Conservation (phyloP, 345 rosid genomes). For the Salix purpurea region DNA sequence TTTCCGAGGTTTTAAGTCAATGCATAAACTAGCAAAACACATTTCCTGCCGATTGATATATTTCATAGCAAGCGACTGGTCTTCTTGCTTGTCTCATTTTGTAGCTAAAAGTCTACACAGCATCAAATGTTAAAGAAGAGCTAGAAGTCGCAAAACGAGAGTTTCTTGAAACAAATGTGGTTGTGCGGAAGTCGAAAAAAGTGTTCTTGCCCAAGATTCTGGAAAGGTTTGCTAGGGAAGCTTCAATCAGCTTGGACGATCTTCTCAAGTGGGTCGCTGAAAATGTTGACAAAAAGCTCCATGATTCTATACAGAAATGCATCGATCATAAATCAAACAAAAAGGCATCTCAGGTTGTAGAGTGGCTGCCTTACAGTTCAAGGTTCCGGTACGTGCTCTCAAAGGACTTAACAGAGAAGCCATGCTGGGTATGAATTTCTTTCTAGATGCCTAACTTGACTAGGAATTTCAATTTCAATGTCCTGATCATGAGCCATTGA, state of each 20-base stretch:
- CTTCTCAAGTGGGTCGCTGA: slow-evolving; percentile 55
- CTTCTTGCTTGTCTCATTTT: background rate
- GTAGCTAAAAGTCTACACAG: slow-evolving; percentile 72
- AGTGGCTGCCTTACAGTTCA: slow-evolving; percentile 74
- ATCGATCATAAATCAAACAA: slow-evolving; percentile 41
- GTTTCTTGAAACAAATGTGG: slow-evolving; percentile 54
- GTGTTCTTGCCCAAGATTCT: slow-evolving; percentile 64
- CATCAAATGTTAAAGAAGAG: slow-evolving; percentile 54
- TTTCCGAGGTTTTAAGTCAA: no score
- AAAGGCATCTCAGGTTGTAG: slow-evolving; percentile 53
- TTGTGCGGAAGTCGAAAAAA: slow-evolving; percentile 57
- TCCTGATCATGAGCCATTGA: slow-evolving; percentile 8
- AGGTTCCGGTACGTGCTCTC: slow-evolving; percentile 70
- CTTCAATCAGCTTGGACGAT: slow-evolving; percentile 49
- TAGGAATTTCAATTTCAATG: slow-evolving; percentile 5
- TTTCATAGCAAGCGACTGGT: no score
- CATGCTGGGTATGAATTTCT: slow-evolving; percentile 38
- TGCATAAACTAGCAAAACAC: no score
- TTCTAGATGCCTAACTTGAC: slow-evolving; percentile 6
- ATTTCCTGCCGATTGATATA: no score
- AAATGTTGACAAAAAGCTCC: slow-evolving; percentile 59
- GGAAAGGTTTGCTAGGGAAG: slow-evolving; percentile 69
- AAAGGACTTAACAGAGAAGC: slow-evolving; percentile 62
- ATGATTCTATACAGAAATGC: slow-evolving; percentile 53
- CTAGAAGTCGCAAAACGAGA: slow-evolving; percentile 65